These are phyloP conservation scores for Cicer bijugum DNA, from an alignment of 306 rosid genomes.

Conservation along the genomic window DNA sequence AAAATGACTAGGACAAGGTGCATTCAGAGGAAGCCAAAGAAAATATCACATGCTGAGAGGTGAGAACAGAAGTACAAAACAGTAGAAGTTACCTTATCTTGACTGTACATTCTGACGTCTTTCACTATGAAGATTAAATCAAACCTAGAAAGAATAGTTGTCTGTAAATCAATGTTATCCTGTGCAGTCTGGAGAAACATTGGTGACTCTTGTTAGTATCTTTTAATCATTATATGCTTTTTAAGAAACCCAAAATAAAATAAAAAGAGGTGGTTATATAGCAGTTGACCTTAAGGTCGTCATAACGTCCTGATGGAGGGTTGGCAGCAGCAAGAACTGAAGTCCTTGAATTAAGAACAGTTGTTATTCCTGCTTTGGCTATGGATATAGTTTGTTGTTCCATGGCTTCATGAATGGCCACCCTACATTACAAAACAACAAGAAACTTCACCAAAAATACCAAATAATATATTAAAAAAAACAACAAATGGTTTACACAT, in stretches of 20 bases:
- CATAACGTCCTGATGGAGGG: slow-evolving; percentile 99
- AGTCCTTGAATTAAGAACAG: slow-evolving; percentile 97
- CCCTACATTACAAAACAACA: slow-evolving; percentile 55
- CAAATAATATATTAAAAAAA: background rate
- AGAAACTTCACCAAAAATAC: slow-evolving; percentile 23
- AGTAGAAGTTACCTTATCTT: slow-evolving; percentile 77
- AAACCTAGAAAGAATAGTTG: slow-evolving; percentile 96
- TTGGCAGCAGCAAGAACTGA: slow-evolving; percentile 99
- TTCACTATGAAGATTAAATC: slow-evolving; percentile 97
- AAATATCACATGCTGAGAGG: slow-evolving; percentile 1
- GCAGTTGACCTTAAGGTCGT: slow-evolving; percentile 83
- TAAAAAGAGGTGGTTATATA: background rate
- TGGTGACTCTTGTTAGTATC: slow-evolving; percentile 45
- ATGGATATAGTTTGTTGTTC: slow-evolving; percentile 98
- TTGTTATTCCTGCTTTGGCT: slow-evolving; percentile 99
- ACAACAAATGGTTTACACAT: slow-evolving; percentile 41
- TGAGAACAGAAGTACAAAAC: slow-evolving; percentile 39
- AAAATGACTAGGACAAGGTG: slow-evolving; percentile 13
- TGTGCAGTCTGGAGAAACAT: slow-evolving; percentile 83
- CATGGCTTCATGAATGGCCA: slow-evolving; percentile 99
- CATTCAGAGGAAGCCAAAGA: slow-evolving; percentile 9
- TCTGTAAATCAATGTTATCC: slow-evolving; percentile 98
- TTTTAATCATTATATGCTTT: slow-evolving; percentile 1
- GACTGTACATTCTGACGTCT: slow-evolving; percentile 89
- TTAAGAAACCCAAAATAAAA: slow-evolving; percentile 14